Evolutionary conservation across 2,329 filamentous ascomycete genomes (phyloP).

Genomic region (Xylaria hypoxylon): DNA sequence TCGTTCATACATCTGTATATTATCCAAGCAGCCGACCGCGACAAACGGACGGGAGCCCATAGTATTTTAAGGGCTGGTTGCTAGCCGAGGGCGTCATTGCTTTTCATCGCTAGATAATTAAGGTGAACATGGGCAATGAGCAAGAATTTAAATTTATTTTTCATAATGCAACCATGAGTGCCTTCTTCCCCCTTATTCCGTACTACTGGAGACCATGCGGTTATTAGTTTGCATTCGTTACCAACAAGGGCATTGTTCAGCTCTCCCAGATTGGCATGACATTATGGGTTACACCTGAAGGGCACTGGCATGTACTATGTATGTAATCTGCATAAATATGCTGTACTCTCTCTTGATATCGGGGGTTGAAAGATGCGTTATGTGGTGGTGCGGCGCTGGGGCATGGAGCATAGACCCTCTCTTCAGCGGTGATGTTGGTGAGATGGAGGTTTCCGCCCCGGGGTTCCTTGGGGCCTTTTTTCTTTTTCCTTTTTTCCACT

Average conservation of each 20-base stretch:
- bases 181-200: conserved; percentile 13
- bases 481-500: neutral
- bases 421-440: neutral
- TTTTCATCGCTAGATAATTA: conserved; percentile 17
- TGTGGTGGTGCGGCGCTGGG: neutral
- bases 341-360: conserved; percentile 6
- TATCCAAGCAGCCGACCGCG: conserved; percentile 33
- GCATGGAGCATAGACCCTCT: neutral
- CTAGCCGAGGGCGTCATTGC: conserved; percentile 11
- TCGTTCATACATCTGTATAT: conserved; percentile 40
- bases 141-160: conserved; percentile 28
- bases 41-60: conserved; percentile 5
- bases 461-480: neutral
- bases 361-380: neutral
- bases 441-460: conserved; percentile 1
- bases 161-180: conserved; percentile 15
- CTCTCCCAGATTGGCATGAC: conserved; percentile 11
- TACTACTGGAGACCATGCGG: neutral
- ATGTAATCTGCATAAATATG: conserved; percentile 10
- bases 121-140: conserved; percentile 15
- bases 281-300: conserved; percentile 26
- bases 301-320: conserved; percentile 12
- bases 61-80: conserved; percentile 19
- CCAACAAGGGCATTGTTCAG: conserved; percentile 24
- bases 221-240: conserved; percentile 8